phyloP scores from a whole-genome alignment of 106 monocot genomes.

The Phalaenopsis equestris region DNA sequence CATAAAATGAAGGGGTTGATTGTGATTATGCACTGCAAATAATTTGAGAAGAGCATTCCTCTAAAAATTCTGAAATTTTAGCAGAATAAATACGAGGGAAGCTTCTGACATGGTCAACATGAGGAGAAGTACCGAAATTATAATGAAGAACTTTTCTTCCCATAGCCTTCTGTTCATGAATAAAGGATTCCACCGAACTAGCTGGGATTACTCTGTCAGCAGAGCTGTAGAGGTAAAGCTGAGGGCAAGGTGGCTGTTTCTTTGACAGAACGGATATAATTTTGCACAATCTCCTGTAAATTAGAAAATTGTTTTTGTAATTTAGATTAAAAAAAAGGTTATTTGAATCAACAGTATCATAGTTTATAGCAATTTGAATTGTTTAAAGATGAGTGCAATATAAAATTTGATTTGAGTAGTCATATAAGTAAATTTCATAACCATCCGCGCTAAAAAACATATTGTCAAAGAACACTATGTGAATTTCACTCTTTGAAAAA shows the following conservation, averaged over 20 bases:
- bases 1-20: neutral
- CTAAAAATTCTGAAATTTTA: constrained; percentile 61
- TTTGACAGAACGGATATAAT: constrained; percentile 44
- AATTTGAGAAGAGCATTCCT: constrained; percentile 23
- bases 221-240: constrained; percentile 87
- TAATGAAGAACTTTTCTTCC: constrained; percentile 48
- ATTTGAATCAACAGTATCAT: too few species aligned
- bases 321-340: neutral
- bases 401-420: too few species aligned
- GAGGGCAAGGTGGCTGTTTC: constrained; percentile 73
- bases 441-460: too few species aligned
- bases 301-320: neutral
- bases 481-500: too few species aligned
- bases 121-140: constrained; percentile 76
- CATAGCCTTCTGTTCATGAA: constrained; percentile 43
- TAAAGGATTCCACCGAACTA: constrained; percentile 52
- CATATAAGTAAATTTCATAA: too few species aligned
- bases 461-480: too few species aligned
- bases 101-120: constrained; percentile 89
- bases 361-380: too few species aligned
- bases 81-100: constrained; percentile 61
- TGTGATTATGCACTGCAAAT: neutral
- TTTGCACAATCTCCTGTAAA: constrained; percentile 59
- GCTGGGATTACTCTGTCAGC: constrained; percentile 78
- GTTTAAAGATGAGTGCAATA: too few species aligned